Base-by-base conservation (phyloP, 2,329 filamentous ascomycete genomes). In the Biscogniauxia mediterranea region DNA sequence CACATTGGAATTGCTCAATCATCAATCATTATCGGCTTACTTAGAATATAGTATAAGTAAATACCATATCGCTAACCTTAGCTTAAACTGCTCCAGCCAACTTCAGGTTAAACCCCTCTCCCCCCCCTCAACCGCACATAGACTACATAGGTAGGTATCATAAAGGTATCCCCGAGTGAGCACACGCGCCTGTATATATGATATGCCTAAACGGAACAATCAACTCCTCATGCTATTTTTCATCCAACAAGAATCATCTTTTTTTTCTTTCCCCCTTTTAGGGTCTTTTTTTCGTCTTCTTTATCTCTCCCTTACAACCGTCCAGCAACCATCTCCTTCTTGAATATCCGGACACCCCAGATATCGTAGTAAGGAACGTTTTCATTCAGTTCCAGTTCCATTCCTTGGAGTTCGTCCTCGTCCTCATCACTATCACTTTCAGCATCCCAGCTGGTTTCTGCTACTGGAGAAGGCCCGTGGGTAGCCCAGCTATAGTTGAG, bases 321-420 rank as follows among this genome's bases (percentile, higher is more conserved):
- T 1, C 80, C 80, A 21, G 66, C 65, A 32, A 81, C 75, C 55
- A 87, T 73, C 68, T 86, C 83, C 72, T 85, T 86, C 66, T 83
- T 79, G 64, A 87, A 88, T 55, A 88, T 86, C 63, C 77, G 78
- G 42, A 86, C 78, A 0, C 78, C 83, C 64, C 64, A 73, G 5
- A 82, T 72, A 53, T 83, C 79, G 55, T 77, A 79, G 62, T 81
- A 81, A 6, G 71, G 70, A 8, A 79, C 67, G 2, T 70, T 71
- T 19, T 80, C 77, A 2, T 78, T 61, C 7, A 76, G 73, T 61
- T 79, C 75, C 6, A 81, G 70, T 62, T 73, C 78, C 38, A 70
- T 55, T 4, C 64, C 66, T 1, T 65, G 62, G 15, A 60, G 55
- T 3, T 58, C 60, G n/a, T 67, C 66, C 2, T 75, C 71, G 20